Evolutionary conservation across 2,329 filamentous ascomycete genomes (phyloP).

Genomic region (Botryotinia narcissicola): DNA sequence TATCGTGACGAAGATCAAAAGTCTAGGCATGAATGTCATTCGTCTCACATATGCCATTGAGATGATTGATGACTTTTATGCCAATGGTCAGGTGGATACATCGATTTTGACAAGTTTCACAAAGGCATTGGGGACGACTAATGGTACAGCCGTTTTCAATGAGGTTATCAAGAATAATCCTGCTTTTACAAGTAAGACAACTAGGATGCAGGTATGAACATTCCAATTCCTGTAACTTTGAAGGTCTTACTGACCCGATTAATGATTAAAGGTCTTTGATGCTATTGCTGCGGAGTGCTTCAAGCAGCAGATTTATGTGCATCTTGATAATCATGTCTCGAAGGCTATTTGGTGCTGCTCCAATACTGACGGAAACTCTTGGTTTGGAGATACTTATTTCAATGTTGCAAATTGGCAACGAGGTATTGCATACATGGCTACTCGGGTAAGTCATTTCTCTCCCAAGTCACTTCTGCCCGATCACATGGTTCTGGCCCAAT

Average conservation of each 20-base stretch:
- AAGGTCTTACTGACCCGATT: not conserved
- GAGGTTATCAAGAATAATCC: slow-evolving; percentile 58
- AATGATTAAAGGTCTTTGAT: slow-evolving; percentile 51
- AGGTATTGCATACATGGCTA: slow-evolving; percentile 58
- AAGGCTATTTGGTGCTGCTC: slow-evolving; percentile 58
- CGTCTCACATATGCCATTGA: slow-evolving; percentile 63
- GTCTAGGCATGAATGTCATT: slow-evolving; percentile 60
- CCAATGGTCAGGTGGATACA: slow-evolving; percentile 46
- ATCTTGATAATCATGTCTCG: slow-evolving; percentile 62
- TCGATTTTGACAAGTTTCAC: slow-evolving; percentile 47
- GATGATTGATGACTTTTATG: slow-evolving; percentile 59
- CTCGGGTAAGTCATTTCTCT: slow-evolving; percentile 46
- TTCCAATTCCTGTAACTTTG: not conserved
- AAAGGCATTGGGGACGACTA: slow-evolving; percentile 48
- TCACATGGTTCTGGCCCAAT: too few relatives aligned
- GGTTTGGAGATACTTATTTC: slow-evolving; percentile 62
- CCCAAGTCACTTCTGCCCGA: not conserved
- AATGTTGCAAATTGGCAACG: slow-evolving; percentile 58
- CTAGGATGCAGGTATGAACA: slow-evolving; percentile 45
- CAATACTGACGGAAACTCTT: slow-evolving; percentile 54
- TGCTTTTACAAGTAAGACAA: slow-evolving; percentile 52
- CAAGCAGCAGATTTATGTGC: slow-evolving; percentile 55
- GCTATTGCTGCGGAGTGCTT: slow-evolving; percentile 58
- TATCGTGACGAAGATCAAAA: slow-evolving; percentile 54
- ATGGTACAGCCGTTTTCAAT: slow-evolving; percentile 51